phyloP scores from a whole-genome alignment of 1,139 yeast genomes.

The Hyphopichia fennica region DNA sequence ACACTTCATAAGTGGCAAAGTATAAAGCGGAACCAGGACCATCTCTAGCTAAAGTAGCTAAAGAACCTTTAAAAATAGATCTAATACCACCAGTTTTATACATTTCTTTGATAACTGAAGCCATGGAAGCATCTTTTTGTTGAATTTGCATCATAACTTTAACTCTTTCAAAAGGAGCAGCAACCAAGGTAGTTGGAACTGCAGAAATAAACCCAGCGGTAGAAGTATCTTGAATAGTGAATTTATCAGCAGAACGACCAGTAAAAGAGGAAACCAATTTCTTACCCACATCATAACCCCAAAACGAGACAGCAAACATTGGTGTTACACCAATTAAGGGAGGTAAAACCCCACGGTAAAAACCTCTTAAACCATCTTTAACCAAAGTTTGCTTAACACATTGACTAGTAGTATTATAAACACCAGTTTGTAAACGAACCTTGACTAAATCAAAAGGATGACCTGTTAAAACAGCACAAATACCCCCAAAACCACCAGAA shows the following conservation, averaged over 20 bases:
- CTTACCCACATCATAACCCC: conserved; percentile 97
- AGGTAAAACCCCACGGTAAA: conserved; percentile 85
- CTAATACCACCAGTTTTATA: conserved; percentile 79
- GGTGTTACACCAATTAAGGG: conserved; percentile 96
- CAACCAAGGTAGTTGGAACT: conserved; percentile 89
- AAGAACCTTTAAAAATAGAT: conserved; percentile 88
- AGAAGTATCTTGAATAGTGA: conserved; percentile 71
- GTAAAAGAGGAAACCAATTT: conserved; percentile 55
- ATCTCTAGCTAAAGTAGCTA: conserved; percentile 91
- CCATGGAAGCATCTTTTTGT: conserved; percentile 53
- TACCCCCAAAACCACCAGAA: conserved; percentile 77
- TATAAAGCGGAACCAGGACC: conserved; percentile 98
- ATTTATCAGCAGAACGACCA: conserved; percentile 40
- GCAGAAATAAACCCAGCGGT: conserved; percentile 97
- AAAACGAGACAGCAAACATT: conserved; percentile 95
- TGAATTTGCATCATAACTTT: conserved; percentile 91
- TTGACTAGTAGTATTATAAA: conserved; percentile 58
- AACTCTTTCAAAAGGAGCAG: conserved; percentile 96
- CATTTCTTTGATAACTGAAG: conserved; percentile 66
- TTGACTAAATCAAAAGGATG: conserved; percentile 95
- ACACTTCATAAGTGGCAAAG: conserved; percentile 89
- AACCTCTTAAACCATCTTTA: conserved; percentile 72
- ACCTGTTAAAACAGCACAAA: conserved; percentile 85
- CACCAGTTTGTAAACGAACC: conserved; percentile 84
- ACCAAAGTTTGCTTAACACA: conserved; percentile 71